Base-by-base conservation (phyloP, 495 filamentous ascomycete species). In the Parmelia sp. region DNA sequence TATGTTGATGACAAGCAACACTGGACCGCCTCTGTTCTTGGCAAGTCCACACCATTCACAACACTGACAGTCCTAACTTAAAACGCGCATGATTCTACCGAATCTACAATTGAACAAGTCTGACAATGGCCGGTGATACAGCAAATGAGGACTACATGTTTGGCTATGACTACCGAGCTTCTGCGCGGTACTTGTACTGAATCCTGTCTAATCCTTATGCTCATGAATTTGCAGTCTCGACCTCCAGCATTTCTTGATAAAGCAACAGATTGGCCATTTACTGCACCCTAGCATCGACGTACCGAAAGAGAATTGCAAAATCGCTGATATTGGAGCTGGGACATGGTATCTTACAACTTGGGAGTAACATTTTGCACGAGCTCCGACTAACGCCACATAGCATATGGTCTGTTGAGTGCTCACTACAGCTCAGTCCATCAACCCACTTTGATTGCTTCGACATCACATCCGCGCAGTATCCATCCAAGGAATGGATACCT, bases 401-500 rank as follows among this genome's bases (percentile, higher is more conserved):
- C 17, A 57, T 33, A 57, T 51, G 27, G 60, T 23, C 47, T 21
- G 14, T 51, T 5, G 60, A 61, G 27, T 31, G 27, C 11, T 39
- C 59, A 31, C 40, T n/a, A 47, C 44, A 39, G n/a, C n/a, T 55
- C 27, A 47, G 27, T n/a, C 31, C 49, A 57, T 57, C 49, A 10
- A 44, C 42, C 21, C 60, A 19, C 25, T 44, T 61, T 44, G 57
- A 66, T 37, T 63, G 61, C 55, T 67, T 58, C 21, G 62, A 65
- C 61, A 55, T 65, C 27, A 65, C 65, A 29, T 7, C 61, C 17
- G 57, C 36, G n/a, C 37, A 51, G 27, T 67, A 9, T n/a, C 65
- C 65, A 27, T 19, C 25, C 40, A 31, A 59, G 27, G 51, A 36
- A 27, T 44, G 29, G 47, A 62, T 67, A 2, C 55, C 65, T 19